Evolutionary conservation across 345 rosid species (phyloP).

Genomic region (Durio zibethinus): DNA sequence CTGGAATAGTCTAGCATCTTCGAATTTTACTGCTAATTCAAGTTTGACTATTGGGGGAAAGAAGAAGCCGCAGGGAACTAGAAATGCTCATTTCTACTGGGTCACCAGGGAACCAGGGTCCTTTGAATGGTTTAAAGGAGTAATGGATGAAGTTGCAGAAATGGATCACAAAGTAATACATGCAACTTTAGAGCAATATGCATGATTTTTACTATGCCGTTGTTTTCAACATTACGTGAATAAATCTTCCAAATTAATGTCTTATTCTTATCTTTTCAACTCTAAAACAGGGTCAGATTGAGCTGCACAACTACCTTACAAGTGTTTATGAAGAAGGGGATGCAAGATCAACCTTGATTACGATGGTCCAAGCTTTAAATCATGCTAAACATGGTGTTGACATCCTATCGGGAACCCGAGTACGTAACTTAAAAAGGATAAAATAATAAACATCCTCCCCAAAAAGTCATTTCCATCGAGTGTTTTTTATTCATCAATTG

Average conservation of each 20-base stretch:
- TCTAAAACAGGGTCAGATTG: conserved; percentile 75
- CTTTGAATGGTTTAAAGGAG: conserved; percentile 95
- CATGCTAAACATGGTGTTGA: conserved; percentile 98
- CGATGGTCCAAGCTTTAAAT: conserved; percentile 95
- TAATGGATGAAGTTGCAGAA: conserved; percentile 90
- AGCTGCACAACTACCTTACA: conserved; percentile 92
- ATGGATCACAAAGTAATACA: conserved; percentile 75
- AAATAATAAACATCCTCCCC: background rate
- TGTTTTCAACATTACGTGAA: background rate
- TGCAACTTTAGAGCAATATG: background rate
- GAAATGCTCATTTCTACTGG: conserved; percentile 90
- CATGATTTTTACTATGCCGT: no score
- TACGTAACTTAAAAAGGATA: conserved; percentile 29
- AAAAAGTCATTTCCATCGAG: background rate
- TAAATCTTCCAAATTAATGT: background rate
- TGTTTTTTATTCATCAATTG: background rate
- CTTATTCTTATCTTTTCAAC: background rate
- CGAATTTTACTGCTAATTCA: conserved; percentile 39
- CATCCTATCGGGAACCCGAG: conserved; percentile 92
- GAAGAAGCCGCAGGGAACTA: conserved; percentile 51
- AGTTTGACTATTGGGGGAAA: conserved; percentile 34
- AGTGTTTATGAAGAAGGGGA: conserved; percentile 98
- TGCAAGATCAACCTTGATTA: conserved; percentile 90
- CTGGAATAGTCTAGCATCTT: conserved; percentile 65
- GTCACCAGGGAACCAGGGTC: conserved; percentile 95